These are phyloP conservation scores for Chlamydomonas reinhardtii DNA, from an alignment of 163 green algal species.

Conservation along the genomic window DNA sequence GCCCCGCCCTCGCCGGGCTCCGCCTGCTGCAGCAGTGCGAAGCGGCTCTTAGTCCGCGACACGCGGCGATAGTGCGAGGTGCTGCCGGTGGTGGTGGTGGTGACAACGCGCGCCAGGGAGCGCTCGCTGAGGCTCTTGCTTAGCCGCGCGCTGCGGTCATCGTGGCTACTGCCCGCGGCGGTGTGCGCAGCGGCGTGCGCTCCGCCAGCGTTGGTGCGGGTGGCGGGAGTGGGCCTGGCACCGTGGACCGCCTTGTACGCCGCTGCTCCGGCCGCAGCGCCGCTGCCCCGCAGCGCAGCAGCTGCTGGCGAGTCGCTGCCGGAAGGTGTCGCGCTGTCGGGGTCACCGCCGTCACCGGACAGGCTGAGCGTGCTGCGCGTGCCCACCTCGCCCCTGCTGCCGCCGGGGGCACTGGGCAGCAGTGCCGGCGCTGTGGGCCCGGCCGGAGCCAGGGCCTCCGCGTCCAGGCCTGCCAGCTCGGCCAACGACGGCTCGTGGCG, in stretches of 20 bases:
- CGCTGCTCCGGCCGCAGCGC: too few relatives aligned
- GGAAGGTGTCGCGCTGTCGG: too few relatives aligned
- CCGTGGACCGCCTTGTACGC: not conserved
- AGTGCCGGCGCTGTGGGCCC: too few relatives aligned
- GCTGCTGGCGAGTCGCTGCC: too few relatives aligned
- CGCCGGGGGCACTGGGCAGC: too few relatives aligned
- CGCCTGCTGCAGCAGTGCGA: constrained; percentile 33
- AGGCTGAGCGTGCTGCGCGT: too few relatives aligned
- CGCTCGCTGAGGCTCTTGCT: constrained; percentile 36
- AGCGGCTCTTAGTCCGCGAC: constrained; percentile 23
- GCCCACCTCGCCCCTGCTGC: too few relatives aligned
- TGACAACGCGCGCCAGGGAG: not conserved
- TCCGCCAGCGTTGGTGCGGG: not conserved
- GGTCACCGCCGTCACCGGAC: too few relatives aligned
- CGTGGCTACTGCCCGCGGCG: not conserved
- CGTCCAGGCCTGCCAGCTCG: not conserved
- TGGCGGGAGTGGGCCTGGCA: not conserved
- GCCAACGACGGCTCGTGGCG: too few relatives aligned
- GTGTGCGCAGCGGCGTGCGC: not conserved
- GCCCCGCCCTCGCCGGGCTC: not conserved
- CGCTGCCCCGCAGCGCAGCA: too few relatives aligned
- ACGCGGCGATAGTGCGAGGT: constrained; percentile 5
- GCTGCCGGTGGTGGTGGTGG: not conserved
- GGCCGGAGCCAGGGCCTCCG: not conserved
- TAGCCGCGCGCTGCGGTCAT: constrained; percentile 14